Percentiles rank a stretch among this genome's conserved stretches.
Conservation (phyloP, 75 land plant genomes). For the Cryptomeria japonica region DNA sequence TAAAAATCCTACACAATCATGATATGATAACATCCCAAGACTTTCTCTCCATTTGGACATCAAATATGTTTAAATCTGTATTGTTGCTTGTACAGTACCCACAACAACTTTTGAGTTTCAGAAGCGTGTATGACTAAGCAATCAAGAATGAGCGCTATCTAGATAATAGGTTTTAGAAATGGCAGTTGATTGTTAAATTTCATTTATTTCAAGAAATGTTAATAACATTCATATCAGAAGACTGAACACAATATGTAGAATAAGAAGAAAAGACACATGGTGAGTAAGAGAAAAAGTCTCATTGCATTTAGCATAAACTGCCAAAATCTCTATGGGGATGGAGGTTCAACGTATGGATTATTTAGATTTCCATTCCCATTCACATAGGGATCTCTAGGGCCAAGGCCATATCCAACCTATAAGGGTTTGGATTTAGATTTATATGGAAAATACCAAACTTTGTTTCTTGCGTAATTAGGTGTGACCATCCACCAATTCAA, state of each 20-base stretch:
- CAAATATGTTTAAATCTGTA: background rate
- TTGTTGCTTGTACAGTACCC: background rate
- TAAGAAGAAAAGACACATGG: background rate
- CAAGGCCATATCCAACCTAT: slow-evolving; percentile 39
- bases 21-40: no score
- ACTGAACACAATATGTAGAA: background rate
- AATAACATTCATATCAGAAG: background rate
- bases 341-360: slow-evolving; percentile 53
- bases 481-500: no score
- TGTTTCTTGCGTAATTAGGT: no score
- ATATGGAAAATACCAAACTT: no score
- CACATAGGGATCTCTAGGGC: slow-evolving; percentile 31
- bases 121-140: background rate
- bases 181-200: background rate
- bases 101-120: background rate
- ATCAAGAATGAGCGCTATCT: background rate
- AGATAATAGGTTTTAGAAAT: background rate
- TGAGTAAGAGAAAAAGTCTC: slow-evolving; percentile 9
- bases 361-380: slow-evolving; percentile 43
- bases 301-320: slow-evolving; percentile 63
- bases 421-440: no score
- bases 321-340: slow-evolving; percentile 67
- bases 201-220: background rate
- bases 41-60: background rate
- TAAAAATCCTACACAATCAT: background rate